Evolutionary conservation across 805 yeast species (phyloP), one percentile per base, ranked within the genome.

Genomic region (Candida mattraensis): DNA sequence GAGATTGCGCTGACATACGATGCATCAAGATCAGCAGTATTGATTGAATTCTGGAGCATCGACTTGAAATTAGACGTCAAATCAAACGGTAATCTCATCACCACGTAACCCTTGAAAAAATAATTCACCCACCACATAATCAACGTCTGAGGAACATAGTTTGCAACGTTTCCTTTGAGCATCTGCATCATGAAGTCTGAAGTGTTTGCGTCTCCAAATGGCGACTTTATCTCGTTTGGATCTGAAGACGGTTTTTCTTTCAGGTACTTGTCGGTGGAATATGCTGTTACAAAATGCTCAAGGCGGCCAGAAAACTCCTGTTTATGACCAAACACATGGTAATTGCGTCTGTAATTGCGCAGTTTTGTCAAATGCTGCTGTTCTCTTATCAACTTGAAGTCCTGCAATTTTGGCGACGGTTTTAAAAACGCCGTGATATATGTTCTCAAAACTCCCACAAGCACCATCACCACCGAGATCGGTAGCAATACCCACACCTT

Each of bases 71-170:
- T 80, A 20, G 80, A 70, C 0, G 98, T 93, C 38, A 93, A 66
- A 3, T 96, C 95, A 65, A 93, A 93, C 12, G 99, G 99, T 35
- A 93, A 67, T 56, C 78, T 78, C 84, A 84, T 84, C 31, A 87
- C 76, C 11, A 89, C 80, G 45, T 88, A 87, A 0, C 97, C 97
- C 10, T 91, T 87, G 60, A 87, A 93, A 64, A 91, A 89, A 53
- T 80, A 85, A 54, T 86, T 87, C 42, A 91, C 91, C 96, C 97
- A 93, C 54, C 88, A 87, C 96, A 93, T 89, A 46, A 89, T 83
- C 24, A 89, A 60, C 0, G 96, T 87, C 64, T 93, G 98, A 2
- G 98, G 97, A 13, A 88, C 75, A 56, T 81, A 86, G 61, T 79
- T 86, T 54, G 89, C 81, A 45, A 87, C 65, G 55, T 87, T 89